Evolutionary conservation across 139 green algal genomes (phyloP).

Genomic region (Penium margaritaceum): DNA sequence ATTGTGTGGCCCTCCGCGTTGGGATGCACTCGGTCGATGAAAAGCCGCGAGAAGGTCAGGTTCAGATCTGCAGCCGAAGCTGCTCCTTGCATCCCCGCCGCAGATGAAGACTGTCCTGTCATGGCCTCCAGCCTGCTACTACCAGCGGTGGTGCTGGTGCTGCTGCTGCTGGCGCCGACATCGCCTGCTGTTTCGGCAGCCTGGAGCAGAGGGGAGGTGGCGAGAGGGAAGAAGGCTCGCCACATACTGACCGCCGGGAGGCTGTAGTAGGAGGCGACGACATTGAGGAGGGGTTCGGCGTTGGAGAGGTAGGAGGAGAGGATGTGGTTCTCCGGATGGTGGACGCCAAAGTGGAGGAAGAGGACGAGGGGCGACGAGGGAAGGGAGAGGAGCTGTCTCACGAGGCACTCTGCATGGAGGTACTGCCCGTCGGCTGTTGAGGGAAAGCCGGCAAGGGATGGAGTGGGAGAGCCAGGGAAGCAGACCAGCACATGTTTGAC

Average conservation of each 20-base stretch:
- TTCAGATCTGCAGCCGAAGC: no score
- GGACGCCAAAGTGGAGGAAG: constrained; percentile 2
- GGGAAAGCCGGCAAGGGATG: background rate
- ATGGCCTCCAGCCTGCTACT: no score
- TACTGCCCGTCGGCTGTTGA: constrained; percentile 1
- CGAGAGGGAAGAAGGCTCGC: background rate
- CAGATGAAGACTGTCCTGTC: no score
- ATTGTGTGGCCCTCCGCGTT: no score
- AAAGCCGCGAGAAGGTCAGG: no score
- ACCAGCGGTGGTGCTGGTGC: no score
- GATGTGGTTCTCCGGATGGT: background rate
- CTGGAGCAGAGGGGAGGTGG: no score
- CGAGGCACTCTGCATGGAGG: background rate
- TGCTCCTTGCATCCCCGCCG: no score
- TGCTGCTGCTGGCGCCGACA: no score
- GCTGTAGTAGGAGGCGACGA: constrained; percentile 2
- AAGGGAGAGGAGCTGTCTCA: background rate
- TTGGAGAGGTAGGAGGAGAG: background rate
- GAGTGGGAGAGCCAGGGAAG: background rate
- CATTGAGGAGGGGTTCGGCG: background rate
- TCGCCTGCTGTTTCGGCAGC: no score
- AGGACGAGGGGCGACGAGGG: background rate
- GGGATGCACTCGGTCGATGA: no score
- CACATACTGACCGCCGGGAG: background rate
- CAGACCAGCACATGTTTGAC: background rate